Conservation (phyloP, 1,284 basidiomycete genomes). For the Ustilago shanxiensis region DNA sequence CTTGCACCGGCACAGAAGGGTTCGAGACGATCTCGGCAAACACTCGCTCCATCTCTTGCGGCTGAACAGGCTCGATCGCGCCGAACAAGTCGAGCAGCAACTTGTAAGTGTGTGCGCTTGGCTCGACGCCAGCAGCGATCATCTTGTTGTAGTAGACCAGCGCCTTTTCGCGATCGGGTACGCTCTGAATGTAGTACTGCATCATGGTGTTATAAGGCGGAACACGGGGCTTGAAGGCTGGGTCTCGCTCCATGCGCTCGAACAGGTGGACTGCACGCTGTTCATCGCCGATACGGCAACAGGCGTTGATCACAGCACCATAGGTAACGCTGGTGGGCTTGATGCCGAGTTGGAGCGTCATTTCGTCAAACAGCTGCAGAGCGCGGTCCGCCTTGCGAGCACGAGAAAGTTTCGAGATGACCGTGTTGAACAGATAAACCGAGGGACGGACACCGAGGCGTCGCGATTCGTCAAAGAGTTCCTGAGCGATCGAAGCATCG, state of each 20-base stretch:
- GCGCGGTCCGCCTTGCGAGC: conserved; percentile 67
- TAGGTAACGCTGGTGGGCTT: conserved; percentile 89
- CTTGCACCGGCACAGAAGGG: conserved; percentile 77
- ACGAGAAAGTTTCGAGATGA: conserved; percentile 68
- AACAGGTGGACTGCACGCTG: conserved; percentile 85
- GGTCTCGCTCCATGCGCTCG: conserved; percentile 82
- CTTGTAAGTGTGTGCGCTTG: conserved; percentile 70
- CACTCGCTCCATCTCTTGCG: conserved; percentile 80
- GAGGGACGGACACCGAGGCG: conserved; percentile 60
- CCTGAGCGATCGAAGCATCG: conserved; percentile 67
- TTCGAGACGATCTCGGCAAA: conserved; percentile 78
- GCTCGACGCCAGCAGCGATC: conserved; percentile 75
- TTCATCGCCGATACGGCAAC: conserved; percentile 84
- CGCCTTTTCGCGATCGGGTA: conserved; percentile 79
- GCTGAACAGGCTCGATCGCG: conserved; percentile 81
- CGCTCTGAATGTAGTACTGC: conserved; percentile 91
- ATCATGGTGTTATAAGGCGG: conserved; percentile 99
- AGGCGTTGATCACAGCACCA: conserved; percentile 91
- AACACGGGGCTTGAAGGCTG: conserved; percentile 85
- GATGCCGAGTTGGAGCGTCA: conserved; percentile 71
- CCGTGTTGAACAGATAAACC: conserved; percentile 68
- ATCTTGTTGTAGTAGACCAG: conserved; percentile 81
- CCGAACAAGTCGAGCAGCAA: conserved; percentile 92
- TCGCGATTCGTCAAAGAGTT: conserved; percentile 68
- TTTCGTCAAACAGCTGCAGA: conserved; percentile 66